Evolutionary conservation across 768 basidiomycete genomes (phyloP), one percentile per base, ranked within the genome.

Genomic region (Austroboletus festivus): DNA sequence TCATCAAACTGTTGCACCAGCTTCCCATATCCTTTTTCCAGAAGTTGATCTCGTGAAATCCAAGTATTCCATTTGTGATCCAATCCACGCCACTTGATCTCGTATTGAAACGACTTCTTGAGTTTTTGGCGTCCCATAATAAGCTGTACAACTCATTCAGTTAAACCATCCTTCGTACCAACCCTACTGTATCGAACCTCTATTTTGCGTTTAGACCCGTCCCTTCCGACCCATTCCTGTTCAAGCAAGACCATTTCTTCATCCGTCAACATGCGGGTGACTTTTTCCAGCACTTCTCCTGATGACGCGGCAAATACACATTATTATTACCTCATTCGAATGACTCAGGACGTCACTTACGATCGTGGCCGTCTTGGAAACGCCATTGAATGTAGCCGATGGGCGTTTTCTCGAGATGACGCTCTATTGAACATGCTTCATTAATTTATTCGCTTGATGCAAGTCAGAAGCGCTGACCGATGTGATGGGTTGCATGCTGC

Each of bases 371-470:
- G 68, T 96, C 94, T 66, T 97, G 94, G 82, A 93, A 98, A 59
- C 94, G 88, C 94, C 94, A 98, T 72, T 96, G 93, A 60, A 97
- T 96, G 64, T 98, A 98, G 46, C 86, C 87, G 51, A 94, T 89
- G 21, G 95, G 91, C 5, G 93, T 95, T 74, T 98, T 96, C 71
- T 95, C 93, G 38, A 98, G 68, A 73, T 98, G 94, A 59, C 82
- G 86, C 66, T 95, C 91, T 88, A 64, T 52, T 20, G 30, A 47
- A 50, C 20, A 38, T 42, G 18, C 40, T 42, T 70, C 41, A 65
- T 48, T 44, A 48, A 59, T 65, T 55, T 46, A 57, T 38, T 21
- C 20, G 13, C 6, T 33, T 37, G 12, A 50, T 33, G 41, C 16
- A 59, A 55, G 44, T 48, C 26, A 33, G 40, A 55, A 50, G 24